Evolutionary conservation across 257 asterid genomes (phyloP).

Genomic region (Gentiana dahurica): DNA sequence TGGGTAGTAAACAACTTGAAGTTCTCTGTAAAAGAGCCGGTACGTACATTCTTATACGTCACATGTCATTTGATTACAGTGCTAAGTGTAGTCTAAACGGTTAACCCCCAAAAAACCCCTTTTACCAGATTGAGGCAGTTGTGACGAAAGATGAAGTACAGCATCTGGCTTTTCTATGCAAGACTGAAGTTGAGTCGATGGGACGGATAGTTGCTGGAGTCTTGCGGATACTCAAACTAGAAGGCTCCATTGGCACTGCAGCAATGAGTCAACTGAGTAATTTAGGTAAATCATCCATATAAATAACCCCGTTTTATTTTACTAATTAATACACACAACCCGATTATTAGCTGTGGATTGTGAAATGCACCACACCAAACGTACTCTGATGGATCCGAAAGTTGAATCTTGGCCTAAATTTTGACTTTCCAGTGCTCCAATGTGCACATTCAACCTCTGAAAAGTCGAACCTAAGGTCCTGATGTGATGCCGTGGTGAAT

Average conservation of each 20-base stretch:
- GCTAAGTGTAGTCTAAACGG: slow-evolving; percentile 5
- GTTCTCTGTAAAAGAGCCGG: slow-evolving; percentile 88
- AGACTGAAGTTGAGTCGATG: slow-evolving; percentile 80
- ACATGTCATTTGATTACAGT: slow-evolving; percentile 1
- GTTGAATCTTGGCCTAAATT: no score
- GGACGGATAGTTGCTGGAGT: slow-evolving; percentile 91
- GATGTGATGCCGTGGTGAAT: no score
- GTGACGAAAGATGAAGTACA: slow-evolving; percentile 86
- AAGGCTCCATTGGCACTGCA: slow-evolving; percentile 66
- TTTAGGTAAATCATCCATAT: slow-evolving; percentile 46
- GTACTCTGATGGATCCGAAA: no score
- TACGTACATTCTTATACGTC: slow-evolving; percentile 30
- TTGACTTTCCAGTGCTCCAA: no score
- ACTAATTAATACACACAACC: neutral
- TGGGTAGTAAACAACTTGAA: slow-evolving; percentile 73
- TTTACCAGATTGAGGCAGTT: slow-evolving; percentile 67
- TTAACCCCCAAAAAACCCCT: neutral
- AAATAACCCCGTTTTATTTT: neutral
- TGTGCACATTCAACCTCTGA: no score
- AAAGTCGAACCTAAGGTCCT: no score
- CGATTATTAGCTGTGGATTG: no score
- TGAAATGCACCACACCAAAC: no score
- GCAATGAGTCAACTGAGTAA: slow-evolving; percentile 84
- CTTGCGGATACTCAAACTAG: slow-evolving; percentile 81
- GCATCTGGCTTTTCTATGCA: slow-evolving; percentile 53